Base-by-base conservation (phyloP, 2,329 filamentous ascomycete genomes). In the Cryphonectria japonica region DNA sequence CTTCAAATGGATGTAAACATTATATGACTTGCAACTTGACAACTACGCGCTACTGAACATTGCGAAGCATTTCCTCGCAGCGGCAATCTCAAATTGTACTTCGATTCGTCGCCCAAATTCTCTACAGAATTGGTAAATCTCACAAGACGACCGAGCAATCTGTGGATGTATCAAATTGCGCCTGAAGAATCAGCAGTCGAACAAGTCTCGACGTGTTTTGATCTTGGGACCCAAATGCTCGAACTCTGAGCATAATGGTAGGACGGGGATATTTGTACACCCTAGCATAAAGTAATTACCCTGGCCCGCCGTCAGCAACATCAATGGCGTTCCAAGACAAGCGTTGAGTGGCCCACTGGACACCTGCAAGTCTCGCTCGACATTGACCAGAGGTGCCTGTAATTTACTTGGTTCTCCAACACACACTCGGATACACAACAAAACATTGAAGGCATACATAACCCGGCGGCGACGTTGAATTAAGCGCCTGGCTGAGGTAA, bases 401-500 rank as follows among this genome's bases (percentile, higher is more conserved):
- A 6, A 19, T 16, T 16, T 13, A 6, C 11, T 5, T 59, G 29
- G 8, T 4, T 3, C 29, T 3, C 29, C 26, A 32, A 7, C 22
- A 6, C 11, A 1, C 14, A 39, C 22, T 34, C 14, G 34, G 57
- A 19, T 11, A 61, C 7, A 11, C 14, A 19, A 11, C n/a, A 22
- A 39, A 8, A 39, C 4, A 7, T n/a, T 50, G 16, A 39, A 2
- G 19, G 16, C 19, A 61, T 37, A 34, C 59, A 39, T 19, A 34
- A 34, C n/a, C 59, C 16, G 34, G 19, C 16, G 22, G 19, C 19
- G 59, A 61, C 59, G 59, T 61, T 14, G 59, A 39, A 39, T 22
- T 39, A 61, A 61, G 59, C 59, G 59, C 8, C 59, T 61, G 19
- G 59, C 59, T 61, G 59, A 61, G 59, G 59, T 61, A 61, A 61